These are phyloP conservation scores for Trametes sanguinea DNA, from an alignment of 768 basidiomycete genomes.

Conservation along the genomic window DNA sequence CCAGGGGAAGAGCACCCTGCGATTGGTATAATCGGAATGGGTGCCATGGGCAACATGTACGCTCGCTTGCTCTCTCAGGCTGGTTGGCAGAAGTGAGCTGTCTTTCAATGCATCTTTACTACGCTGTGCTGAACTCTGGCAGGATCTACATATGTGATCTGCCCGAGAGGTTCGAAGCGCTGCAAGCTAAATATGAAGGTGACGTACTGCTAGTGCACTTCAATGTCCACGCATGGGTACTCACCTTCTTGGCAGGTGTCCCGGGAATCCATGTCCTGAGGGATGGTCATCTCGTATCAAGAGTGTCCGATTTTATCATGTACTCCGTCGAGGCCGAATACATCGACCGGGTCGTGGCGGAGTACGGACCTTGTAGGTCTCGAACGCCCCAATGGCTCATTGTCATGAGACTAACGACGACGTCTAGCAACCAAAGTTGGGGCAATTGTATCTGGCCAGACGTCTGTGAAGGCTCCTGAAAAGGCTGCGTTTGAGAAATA, in stretches of 20 bases:
- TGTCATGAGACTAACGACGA: not conserved
- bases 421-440: slow-evolving; percentile 82
- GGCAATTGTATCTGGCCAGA: slow-evolving; percentile 93
- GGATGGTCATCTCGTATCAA: slow-evolving; percentile 88
- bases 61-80: slow-evolving; percentile 72
- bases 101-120: slow-evolving; percentile 2
- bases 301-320: slow-evolving; percentile 89
- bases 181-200: slow-evolving; percentile 68
- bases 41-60: slow-evolving; percentile 97
- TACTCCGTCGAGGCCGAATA: slow-evolving; percentile 94
- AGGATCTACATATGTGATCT: slow-evolving; percentile 92
- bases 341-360: slow-evolving; percentile 77
- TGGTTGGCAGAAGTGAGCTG: slow-evolving; percentile 79
- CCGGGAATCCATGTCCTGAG: slow-evolving; percentile 65
- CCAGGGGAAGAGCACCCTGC: slow-evolving; percentile 61
- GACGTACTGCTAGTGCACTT: not conserved
- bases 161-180: slow-evolving; percentile 66
- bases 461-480: slow-evolving; percentile 96
- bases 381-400: not conserved
- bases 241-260: slow-evolving; percentile 38
- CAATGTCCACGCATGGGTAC: not conserved
- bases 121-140: not conserved
- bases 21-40: slow-evolving; percentile 96
- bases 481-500: slow-evolving; percentile 84
- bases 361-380: slow-evolving; percentile 87